Evolutionary conservation across 495 filamentous ascomycete species (phyloP), one percentile per base, ranked within the genome.

Genomic region (Podospora comata): DNA sequence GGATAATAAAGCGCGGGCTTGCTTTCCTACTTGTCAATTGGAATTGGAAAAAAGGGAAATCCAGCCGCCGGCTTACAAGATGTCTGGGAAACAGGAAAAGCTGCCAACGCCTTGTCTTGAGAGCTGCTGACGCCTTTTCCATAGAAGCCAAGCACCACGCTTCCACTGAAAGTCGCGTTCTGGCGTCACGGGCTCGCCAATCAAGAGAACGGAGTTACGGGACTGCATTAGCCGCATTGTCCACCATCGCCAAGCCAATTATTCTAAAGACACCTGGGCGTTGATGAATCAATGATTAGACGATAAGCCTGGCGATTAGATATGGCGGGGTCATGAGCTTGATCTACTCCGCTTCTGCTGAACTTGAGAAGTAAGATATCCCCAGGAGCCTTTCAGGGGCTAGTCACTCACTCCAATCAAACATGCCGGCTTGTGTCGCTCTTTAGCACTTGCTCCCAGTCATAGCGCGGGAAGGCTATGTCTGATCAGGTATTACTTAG

Each of bases 191-290:
- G 16, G n/a, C 23, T 58, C 19, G n/a, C 55, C 55, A 58, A 58
- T 58, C 55, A 58, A 58, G 55, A 26, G n/a, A 26, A 18, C 55
- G n/a, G n/a, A 58, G 55, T 58, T 26, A 26, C 7, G n/a, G 23
- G n/a, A 19, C 55, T 58, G 55, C 55, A 58, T 19, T 58, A 26
- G 55, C 23, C n/a, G 55, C 55, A 58, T 58, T 58, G 55, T 58
- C n/a, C 55, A 58, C 39, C 39, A 48, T 48, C 39, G 39, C 39
- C 39, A 48, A 48, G 39, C 39, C 7, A 23, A 1, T 23, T 23
- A 16, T 48, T 48, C 39, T 48, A 2, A 3, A 48, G 39, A 48
- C 39, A 11, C 39, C 39, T 5, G 39, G 39, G 39, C 39, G 39
- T 48, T 48, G 15, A 9, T 48, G 7, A 48, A 48, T 48, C 39